These are phyloP conservation scores for Xylaria sp. DNA, from an alignment of 2,329 filamentous ascomycete genomes.

Conservation along the genomic window DNA sequence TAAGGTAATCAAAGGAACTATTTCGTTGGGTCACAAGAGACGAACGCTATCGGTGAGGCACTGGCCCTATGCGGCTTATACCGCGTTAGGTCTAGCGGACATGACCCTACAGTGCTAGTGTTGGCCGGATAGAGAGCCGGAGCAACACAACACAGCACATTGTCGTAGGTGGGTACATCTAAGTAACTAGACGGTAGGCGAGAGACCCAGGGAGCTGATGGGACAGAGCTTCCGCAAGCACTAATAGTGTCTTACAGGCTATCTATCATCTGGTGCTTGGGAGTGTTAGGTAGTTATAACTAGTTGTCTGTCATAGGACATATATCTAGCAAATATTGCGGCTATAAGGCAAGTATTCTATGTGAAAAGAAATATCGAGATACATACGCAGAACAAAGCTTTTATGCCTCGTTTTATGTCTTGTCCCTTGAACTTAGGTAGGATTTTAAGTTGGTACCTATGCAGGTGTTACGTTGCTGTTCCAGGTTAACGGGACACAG, in stretches of 20 bases:
- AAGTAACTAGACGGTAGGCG: neutral
- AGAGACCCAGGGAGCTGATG: too few species aligned
- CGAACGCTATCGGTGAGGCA: slow-evolving; percentile 26
- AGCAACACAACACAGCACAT: slow-evolving; percentile 9
- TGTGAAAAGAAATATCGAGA: too few species aligned
- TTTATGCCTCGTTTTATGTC: too few species aligned
- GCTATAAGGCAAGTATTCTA: too few species aligned
- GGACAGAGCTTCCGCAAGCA: too few species aligned
- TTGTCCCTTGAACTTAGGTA: neutral
- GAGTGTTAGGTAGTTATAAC: too few species aligned
- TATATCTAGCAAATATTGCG: too few species aligned
- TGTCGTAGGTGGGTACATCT: neutral
- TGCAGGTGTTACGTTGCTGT: neutral
- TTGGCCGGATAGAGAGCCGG: slow-evolving; percentile 30
- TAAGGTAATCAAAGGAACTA: slow-evolving; percentile 8
- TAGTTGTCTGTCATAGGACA: too few species aligned
- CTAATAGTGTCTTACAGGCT: too few species aligned
- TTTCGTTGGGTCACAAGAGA: slow-evolving; percentile 10
- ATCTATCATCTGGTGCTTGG: neutral
- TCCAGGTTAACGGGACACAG: slow-evolving; percentile 12
- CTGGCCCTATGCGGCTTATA: slow-evolving; percentile 4
- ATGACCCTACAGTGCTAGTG: slow-evolving; percentile 16
- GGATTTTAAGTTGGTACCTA: neutral
- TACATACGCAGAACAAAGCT: too few species aligned
- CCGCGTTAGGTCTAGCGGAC: slow-evolving; percentile 19